Conservation (phyloP, 805 yeast genomes). For the Priceomyces carsonii region DNA sequence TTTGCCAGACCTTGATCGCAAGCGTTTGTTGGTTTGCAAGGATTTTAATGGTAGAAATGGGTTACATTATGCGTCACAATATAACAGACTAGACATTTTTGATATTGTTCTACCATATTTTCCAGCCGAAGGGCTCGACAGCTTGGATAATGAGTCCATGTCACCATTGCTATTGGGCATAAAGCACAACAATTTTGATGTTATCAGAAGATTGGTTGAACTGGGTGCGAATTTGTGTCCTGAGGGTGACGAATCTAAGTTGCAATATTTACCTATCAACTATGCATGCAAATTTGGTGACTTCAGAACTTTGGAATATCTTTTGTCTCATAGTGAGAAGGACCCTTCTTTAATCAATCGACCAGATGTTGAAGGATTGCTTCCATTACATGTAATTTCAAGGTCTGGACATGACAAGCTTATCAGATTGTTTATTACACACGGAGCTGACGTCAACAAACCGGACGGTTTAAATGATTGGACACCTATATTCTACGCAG, state of each 20-base stretch:
- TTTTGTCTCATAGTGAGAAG: conserved; percentile 46
- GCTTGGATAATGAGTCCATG: conserved; percentile 71
- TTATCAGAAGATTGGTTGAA: conserved; percentile 30
- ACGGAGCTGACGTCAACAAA: conserved; percentile 74
- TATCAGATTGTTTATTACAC: conserved; percentile 64
- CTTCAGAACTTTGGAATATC: conserved; percentile 62
- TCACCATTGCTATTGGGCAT: conserved; percentile 84
- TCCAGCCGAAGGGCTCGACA: conserved; percentile 42
- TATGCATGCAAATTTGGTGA: conserved; percentile 89
- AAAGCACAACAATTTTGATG: conserved; percentile 57
- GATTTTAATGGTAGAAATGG: conserved; percentile 81
- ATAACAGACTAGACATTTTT: conserved; percentile 47
- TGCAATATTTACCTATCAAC: conserved; percentile 75
- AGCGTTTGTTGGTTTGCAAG: conserved; percentile 32
- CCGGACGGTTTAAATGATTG: conserved; percentile 86
- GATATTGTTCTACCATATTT: conserved; percentile 40
- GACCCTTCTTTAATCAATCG: conserved; percentile 36
- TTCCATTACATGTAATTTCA: conserved; percentile 86
- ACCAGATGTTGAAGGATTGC: conserved; percentile 84
- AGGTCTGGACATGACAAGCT: conserved; percentile 75
- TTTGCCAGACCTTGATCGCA: conserved; percentile 14
- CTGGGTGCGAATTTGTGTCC: conserved; percentile 40
- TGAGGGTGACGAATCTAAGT: conserved; percentile 49
- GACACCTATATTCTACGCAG: conserved; percentile 92
- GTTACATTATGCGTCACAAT: conserved; percentile 79